Evolutionary conservation across 1,139 yeast species (phyloP).

Genomic region (Geotrichum candidum): DNA sequence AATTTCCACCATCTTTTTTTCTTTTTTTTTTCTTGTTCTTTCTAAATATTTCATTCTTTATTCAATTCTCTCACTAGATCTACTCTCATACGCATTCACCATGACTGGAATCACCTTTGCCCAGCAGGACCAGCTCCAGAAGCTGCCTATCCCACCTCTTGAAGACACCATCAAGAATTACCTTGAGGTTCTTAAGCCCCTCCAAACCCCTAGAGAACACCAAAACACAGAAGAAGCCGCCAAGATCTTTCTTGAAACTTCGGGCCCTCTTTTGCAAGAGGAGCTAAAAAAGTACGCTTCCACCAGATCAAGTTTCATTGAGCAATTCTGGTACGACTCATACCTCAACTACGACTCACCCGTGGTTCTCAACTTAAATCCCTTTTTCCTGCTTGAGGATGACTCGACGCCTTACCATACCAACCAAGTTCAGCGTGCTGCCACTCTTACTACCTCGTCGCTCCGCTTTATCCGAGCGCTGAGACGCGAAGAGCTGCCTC

Average conservation of each 20-base stretch:
- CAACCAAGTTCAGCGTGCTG: slow-evolving; percentile 73
- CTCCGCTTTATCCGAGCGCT: slow-evolving; percentile 74
- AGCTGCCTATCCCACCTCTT: slow-evolving; percentile 74
- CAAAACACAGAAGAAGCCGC: slow-evolving; percentile 57
- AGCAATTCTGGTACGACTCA: slow-evolving; percentile 90
- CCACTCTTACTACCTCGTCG: slow-evolving; percentile 71
- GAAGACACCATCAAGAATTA: slow-evolving; percentile 59
- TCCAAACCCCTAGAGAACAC: slow-evolving; percentile 66
- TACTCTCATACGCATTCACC: not conserved
- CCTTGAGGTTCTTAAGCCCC: slow-evolving; percentile 61
- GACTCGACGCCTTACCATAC: slow-evolving; percentile 78
- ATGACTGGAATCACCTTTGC: slow-evolving; percentile 42
- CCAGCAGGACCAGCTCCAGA: slow-evolving; percentile 50
- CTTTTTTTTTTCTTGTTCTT: not conserved
- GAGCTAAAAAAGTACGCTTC: slow-evolving; percentile 59
- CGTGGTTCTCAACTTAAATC: slow-evolving; percentile 80
- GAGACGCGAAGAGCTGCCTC: slow-evolving; percentile 67
- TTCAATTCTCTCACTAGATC: not conserved
- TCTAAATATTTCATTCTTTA: not conserved
- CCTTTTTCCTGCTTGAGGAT: slow-evolving; percentile 81
- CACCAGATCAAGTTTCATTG: slow-evolving; percentile 70
- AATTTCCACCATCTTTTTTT: not conserved
- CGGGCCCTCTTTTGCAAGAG: slow-evolving; percentile 58
- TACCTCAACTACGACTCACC: slow-evolving; percentile 79
- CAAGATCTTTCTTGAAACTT: slow-evolving; percentile 47